Percentiles rank a stretch among this genome's conserved stretches.
These are phyloP conservation scores for Hypoxylon trugodes DNA, from an alignment of 495 filamentous ascomycete genomes.

Conservation along the genomic window DNA sequence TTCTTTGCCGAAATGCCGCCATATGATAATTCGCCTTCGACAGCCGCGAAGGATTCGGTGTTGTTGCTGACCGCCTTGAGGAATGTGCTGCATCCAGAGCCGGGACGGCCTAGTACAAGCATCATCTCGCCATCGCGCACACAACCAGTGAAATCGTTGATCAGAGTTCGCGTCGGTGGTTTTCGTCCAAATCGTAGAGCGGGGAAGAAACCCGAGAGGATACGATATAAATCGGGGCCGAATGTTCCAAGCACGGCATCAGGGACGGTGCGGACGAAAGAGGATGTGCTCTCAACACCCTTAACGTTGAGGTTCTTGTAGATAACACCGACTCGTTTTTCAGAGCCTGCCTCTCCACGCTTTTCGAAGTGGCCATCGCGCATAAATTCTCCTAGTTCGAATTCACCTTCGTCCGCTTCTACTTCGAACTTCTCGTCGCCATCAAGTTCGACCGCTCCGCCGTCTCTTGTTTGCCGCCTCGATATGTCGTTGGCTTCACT, in stretches of 20 bases:
- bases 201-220: slow-evolving; percentile 72
- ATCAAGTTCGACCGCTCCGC: slow-evolving; percentile 50
- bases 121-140: slow-evolving; percentile 82
- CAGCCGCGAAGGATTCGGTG: slow-evolving; percentile 67
- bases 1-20: slow-evolving; percentile 77
- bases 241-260: slow-evolving; percentile 84
- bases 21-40: slow-evolving; percentile 77
- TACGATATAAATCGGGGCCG: slow-evolving; percentile 79
- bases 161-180: slow-evolving; percentile 63
- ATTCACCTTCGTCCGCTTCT: slow-evolving; percentile 64
- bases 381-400: slow-evolving; percentile 78
- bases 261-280: slow-evolving; percentile 77
- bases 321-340: slow-evolving; percentile 85
- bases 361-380: slow-evolving; percentile 84
- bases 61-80: slow-evolving; percentile 81
- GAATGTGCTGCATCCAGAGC: slow-evolving; percentile 82
- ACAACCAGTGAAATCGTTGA: slow-evolving; percentile 81
- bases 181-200: slow-evolving; percentile 57
- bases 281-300: slow-evolving; percentile 71
- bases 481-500: slow-evolving; percentile 17
- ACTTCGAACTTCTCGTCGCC: slow-evolving; percentile 46
- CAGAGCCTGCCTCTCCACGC: slow-evolving; percentile 71
- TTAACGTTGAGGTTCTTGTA: slow-evolving; percentile 83
- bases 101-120: slow-evolving; percentile 82
- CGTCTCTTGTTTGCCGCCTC: slow-evolving; percentile 26